Evolutionary conservation across 306 rosid genomes (phyloP).

Genomic region (Senna siamea): DNA sequence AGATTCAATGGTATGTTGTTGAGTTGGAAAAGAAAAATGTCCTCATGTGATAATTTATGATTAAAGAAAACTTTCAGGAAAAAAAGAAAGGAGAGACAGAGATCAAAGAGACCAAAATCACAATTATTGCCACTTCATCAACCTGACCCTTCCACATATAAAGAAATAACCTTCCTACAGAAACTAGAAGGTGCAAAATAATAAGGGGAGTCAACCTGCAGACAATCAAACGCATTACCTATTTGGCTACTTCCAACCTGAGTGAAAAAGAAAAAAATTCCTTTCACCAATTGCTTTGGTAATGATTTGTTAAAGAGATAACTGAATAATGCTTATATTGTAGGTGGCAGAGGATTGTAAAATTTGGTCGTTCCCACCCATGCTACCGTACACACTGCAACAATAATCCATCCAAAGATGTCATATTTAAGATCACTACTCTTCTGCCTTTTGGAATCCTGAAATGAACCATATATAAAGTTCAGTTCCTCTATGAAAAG

Average conservation of each 20-base stretch:
- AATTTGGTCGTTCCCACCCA: constrained; percentile 85
- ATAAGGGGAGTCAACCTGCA: constrained; percentile 25
- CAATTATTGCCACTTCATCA: background rate
- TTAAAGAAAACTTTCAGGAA: background rate
- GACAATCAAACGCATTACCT: constrained; percentile 29
- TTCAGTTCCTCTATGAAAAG: background rate
- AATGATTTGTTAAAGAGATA: constrained; percentile 23
- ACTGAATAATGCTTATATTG: constrained; percentile 51
- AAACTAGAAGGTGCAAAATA: background rate
- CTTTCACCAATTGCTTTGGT: constrained; percentile 32
- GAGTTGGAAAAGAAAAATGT: background rate
- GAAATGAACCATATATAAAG: constrained; percentile 31
- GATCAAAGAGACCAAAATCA: constrained; percentile 6
- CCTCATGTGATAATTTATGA: too few relatives aligned
- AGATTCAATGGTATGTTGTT: background rate
- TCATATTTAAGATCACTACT: constrained; percentile 76
- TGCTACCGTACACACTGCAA: constrained; percentile 69
- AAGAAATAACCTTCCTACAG: constrained; percentile 12
- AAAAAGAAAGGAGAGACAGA: background rate
- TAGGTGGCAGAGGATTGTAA: constrained; percentile 63
- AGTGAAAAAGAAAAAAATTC: constrained; percentile 14
- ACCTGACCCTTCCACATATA: background rate
- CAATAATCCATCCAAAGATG: constrained; percentile 82
- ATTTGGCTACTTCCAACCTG: constrained; percentile 34
- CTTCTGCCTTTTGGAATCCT: constrained; percentile 67